Conservation (phyloP, 345 rosid species). For the Abelmoschus esculentus region DNA sequence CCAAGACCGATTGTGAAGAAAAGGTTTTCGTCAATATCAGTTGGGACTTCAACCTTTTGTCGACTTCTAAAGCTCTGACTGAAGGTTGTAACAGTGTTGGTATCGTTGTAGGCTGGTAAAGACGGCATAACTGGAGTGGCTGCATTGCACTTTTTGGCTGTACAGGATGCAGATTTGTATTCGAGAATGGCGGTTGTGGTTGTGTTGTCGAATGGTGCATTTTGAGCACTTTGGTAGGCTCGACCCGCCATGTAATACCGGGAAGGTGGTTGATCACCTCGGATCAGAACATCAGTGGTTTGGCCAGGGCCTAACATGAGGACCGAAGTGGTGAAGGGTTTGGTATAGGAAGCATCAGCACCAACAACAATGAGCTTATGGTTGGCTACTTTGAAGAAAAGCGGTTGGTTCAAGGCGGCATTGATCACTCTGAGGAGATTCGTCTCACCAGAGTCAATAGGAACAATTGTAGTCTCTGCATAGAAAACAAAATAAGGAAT, state of each 20-base stretch:
- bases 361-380: conserved; percentile 79
- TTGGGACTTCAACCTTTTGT: conserved; percentile 51
- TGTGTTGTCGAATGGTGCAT: conserved; percentile 72
- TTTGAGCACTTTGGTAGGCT: conserved; percentile 77
- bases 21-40: conserved; percentile 52
- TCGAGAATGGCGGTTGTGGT: conserved; percentile 88
- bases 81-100: conserved; percentile 62
- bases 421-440: conserved; percentile 75
- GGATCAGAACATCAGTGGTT: conserved; percentile 78
- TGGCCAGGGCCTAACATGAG: conserved; percentile 92
- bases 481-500: too few species aligned
- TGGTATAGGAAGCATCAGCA: conserved; percentile 78
- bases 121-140: conserved; percentile 39
- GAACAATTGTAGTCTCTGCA: conserved; percentile 66
- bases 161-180: conserved; percentile 65
- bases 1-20: conserved; percentile 79
- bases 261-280: conserved; percentile 54
- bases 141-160: conserved; percentile 29
- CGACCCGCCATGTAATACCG: conserved; percentile 75
- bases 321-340: conserved; percentile 75
- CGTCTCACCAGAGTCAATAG: conserved; percentile 64
- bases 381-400: conserved; percentile 76
- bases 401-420: conserved; percentile 74
- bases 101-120: conserved; percentile 69
- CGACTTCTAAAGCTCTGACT: conserved; percentile 40